Evolutionary conservation across 176 grass and related monocot species (phyloP).

Genomic region (Cymbopogon citratus): DNA sequence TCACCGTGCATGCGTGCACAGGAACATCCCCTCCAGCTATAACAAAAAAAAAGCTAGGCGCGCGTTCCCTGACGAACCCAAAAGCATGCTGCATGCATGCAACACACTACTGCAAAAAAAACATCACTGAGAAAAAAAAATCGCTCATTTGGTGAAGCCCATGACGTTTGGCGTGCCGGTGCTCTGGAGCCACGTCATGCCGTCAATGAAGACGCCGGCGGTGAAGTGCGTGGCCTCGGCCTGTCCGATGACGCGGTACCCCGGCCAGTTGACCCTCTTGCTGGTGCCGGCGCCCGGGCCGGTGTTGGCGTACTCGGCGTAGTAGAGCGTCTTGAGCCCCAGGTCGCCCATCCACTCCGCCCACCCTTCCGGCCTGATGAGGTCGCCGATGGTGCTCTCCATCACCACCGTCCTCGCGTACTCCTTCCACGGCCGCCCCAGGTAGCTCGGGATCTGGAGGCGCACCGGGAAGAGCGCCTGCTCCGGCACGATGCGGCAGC

Average conservation of each 20-base stretch:
- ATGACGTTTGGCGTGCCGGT: constrained; percentile 50
- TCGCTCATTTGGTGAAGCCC: constrained; percentile 48
- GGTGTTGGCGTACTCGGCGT: constrained; percentile 78
- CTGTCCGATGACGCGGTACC: constrained; percentile 63
- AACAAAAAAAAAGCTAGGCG: not conserved
- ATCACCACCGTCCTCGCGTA: constrained; percentile 64
- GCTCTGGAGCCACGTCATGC: constrained; percentile 47
- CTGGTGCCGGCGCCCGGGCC: constrained; percentile 68
- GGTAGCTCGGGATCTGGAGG: constrained; percentile 53
- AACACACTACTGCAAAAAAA: not conserved
- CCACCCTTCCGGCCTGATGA: constrained; percentile 73
- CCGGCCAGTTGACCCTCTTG: constrained; percentile 55
- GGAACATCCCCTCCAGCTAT: not conserved
- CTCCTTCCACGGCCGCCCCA: constrained; percentile 81
- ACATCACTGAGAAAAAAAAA: not conserved
- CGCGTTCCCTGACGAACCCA: not conserved
- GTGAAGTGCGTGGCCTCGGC: constrained; percentile 63
- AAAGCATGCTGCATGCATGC: not conserved
- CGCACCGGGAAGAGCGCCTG: constrained; percentile 43
- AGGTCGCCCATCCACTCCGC: constrained; percentile 50
- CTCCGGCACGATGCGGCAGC: constrained; percentile 71
- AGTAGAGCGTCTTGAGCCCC: constrained; percentile 67
- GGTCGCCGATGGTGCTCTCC: constrained; percentile 68
- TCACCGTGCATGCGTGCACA: not conserved
- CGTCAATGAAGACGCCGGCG: constrained; percentile 42